Base-by-base conservation (phyloP, 2,329 filamentous ascomycete genomes). In the Penicillium fuscoglaucum region DNA sequence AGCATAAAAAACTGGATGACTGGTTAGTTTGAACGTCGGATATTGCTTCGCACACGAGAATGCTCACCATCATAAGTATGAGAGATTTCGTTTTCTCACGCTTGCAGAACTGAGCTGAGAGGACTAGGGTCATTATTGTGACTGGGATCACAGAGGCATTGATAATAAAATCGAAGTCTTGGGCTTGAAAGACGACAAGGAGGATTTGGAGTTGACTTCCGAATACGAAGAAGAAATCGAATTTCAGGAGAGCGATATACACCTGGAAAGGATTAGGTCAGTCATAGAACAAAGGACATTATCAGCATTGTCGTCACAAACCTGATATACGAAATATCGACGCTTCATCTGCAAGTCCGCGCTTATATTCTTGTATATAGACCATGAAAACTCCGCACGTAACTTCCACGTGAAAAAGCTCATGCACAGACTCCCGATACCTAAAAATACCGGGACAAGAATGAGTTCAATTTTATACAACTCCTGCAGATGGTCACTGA, bases 201-300 rank as follows among this genome's bases (percentile, higher is more conserved):
- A 66, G 33, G 17, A 66, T 50, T 35, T 66, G 63, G 10, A 66
- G 58, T 41, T 66, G 62, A 41, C 55, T 64, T 47, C 63, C 63
- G 13, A 66, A 66, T 15, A 66, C 58, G 28, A 66, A 66, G 40
- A 64, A 66, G 43, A 64, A 66, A 35, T 66, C 62, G 28, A 66
- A 66, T 44, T 66, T 66, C 1, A 66, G 48, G 6, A 66, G 58
- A 9, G 63, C 60, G 17, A 66, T 66, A 33, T 63, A 66, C 9
- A 64, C 62, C 63, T 65, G n/a, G 1, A n/a, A 6, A 3, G 19
- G 2, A 46, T 52, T 39, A 49, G 45, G 17, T 37, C 26, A 45
- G 50, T 39, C 7, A 17, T 2, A 9, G 13, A 28, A 24, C 6
- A 29, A 19, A 8, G 28, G 2, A 10, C 2, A 28, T 4, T 21